A percentile compares a stretch with the other conserved stretches of the same genome.
Evolutionary conservation across 768 basidiomycete species (phyloP).

Genomic region (Calocybe cyanea): DNA sequence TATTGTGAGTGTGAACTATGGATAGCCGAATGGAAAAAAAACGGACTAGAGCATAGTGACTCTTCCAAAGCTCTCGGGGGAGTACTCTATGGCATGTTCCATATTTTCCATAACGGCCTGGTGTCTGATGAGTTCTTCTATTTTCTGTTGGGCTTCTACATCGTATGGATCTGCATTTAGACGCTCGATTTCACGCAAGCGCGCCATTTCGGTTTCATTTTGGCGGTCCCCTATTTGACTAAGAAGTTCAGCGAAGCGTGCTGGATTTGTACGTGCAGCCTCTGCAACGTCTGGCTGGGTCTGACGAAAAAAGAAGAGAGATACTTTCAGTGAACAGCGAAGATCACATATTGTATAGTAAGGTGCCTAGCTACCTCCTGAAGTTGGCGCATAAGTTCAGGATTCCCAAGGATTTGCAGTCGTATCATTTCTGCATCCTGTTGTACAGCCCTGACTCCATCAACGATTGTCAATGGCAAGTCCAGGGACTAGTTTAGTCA

Average conservation of each 20-base stretch:
- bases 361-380: conserved; percentile 45
- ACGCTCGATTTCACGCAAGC: conserved; percentile 56
- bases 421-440: conserved; percentile 91
- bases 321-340: not conserved
- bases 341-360: not conserved
- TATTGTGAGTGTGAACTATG: not conserved
- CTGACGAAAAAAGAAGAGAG: conserved; percentile 34
- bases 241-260: conserved; percentile 72
- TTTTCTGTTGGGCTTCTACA: conserved; percentile 86
- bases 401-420: conserved; percentile 82
- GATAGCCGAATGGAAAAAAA: not conserved
- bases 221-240: conserved; percentile 58
- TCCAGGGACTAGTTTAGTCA: not conserved
- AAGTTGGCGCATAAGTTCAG: conserved; percentile 70
- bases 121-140: conserved; percentile 90
- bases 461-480: too few relatives aligned
- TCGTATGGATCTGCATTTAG: conserved; percentile 90
- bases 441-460: conserved; percentile 66
- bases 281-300: conserved; percentile 76
- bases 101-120: conserved; percentile 90
- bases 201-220: conserved; percentile 46
- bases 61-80: conserved; percentile 88
- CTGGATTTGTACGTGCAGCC: conserved; percentile 65
- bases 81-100: conserved; percentile 91
- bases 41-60: conserved; percentile 97